Base-by-base conservation (phyloP, 495 filamentous ascomycete species). In the Trichoderma gamsii region DNA sequence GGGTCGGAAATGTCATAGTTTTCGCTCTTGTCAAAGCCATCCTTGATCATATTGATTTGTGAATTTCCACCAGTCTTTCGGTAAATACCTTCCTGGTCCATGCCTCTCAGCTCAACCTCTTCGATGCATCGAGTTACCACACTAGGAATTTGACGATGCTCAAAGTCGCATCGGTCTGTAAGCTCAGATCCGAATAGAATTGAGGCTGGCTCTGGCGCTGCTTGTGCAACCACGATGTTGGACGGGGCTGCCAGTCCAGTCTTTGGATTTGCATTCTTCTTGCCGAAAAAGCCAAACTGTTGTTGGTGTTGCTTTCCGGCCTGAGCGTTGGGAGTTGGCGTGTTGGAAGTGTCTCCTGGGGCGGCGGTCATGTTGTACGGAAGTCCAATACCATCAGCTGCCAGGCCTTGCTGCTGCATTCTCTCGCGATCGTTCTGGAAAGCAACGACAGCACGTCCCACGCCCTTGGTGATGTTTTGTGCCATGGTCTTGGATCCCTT, bases 71-170 rank as follows among this genome's bases (percentile, higher is more conserved):
- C 96, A 41, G 92, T 94, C 82, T 99, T 99, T 70, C 96, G 88
- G 81, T 99, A 99, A 71, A 99, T 96, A 65, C 96, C 96, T 79
- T 98, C 94, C 75, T 96, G 85, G 74, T 98, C 93, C 93, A 99
- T 97, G 56, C 95, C 95, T 77, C 96, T 89, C 27, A 95, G 78
- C 78, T 98, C 95, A 66, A 99, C 96, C 79, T 99, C 95, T 74
- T 97, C 91, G 72, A 99, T 97, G 79, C 96, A 99, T 64, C 93
- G 90, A 67, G 88, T 92, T 49, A 99, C 89, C 63, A 99, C 89
- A 73, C 87, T 87, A 27, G 96, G 96, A 69, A 99, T 95, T 67
- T 92, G 87, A 52, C 91, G 88, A 70, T 90, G 90, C 77, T 99
- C 96, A 73, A 87, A 92, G 66, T 97, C 93, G 75, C 91, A 89